Percentiles rank a stretch among this genome's conserved stretches.
phyloP scores from a whole-genome alignment of 345 rosid genomes.

The Salix koriyanagi region DNA sequence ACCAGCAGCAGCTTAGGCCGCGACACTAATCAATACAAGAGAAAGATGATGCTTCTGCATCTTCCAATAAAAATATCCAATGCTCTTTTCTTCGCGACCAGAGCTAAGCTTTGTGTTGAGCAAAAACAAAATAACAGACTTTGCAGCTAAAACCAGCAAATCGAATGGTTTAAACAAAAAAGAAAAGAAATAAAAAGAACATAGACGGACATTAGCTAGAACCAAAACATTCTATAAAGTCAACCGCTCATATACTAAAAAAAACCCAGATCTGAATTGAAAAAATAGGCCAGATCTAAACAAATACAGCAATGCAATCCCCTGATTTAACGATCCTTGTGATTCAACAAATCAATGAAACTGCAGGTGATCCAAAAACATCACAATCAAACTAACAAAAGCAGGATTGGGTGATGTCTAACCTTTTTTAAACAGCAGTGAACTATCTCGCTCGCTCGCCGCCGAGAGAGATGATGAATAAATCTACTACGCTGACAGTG shows the following conservation, averaged over 20 bases:
- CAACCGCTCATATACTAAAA: neutral
- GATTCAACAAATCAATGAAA: neutral
- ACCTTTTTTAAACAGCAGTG: neutral
- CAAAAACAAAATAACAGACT: neutral
- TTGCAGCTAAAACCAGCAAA: neutral
- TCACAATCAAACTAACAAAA: neutral
- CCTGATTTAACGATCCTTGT: neutral
- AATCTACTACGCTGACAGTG: neutral
- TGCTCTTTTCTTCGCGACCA: neutral
- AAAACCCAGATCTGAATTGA: neutral
- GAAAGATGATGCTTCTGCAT: neutral
- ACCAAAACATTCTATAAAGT: neutral
- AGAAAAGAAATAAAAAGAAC: neutral
- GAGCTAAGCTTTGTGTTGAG: neutral
- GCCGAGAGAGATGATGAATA: neutral
- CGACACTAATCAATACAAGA: too few relatives aligned
- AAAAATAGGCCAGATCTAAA: neutral
- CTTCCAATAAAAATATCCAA: neutral
- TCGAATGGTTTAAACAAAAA: neutral
- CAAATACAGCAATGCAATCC: neutral
- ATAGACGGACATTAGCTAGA: neutral
- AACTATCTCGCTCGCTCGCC: neutral
- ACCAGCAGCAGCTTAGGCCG: neutral
- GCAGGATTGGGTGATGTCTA: neutral
- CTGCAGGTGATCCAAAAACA: neutral